Evolutionary conservation across 1,284 basidiomycete species (phyloP).

Genomic region (Earliella scabrosa): DNA sequence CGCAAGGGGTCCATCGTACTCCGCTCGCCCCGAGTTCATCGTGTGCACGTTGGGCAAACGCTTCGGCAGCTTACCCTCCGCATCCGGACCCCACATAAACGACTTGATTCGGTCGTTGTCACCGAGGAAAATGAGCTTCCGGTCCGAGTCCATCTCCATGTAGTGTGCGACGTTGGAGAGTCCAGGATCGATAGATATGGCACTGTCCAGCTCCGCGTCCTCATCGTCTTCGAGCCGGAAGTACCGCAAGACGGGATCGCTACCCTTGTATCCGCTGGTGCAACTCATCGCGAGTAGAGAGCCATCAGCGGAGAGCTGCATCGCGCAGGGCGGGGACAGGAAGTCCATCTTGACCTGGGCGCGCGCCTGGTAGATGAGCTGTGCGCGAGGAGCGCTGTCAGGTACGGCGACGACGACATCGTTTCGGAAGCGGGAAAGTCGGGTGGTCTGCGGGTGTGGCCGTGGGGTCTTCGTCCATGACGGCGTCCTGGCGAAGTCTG

Average conservation of each 20-base stretch:
- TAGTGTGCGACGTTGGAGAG: conserved; percentile 8
- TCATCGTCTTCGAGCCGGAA: conserved; percentile 30
- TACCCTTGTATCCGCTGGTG: conserved; percentile 39
- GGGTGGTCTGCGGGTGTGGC: conserved; percentile 36
- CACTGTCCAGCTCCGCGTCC: neutral
- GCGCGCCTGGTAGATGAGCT: conserved; percentile 40
- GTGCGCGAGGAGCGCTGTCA: conserved; percentile 29
- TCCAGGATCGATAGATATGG: conserved; percentile 5
- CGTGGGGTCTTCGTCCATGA: conserved; percentile 24
- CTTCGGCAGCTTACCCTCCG: neutral
- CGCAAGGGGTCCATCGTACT: conserved; percentile 34
- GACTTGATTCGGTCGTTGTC: conserved; percentile 34
- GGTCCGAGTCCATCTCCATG: conserved; percentile 15
- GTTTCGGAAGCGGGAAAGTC: conserved; percentile 40
- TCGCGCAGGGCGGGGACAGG: neutral
- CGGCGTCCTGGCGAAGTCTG: neutral
- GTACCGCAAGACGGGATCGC: conserved; percentile 34
- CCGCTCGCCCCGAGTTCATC: conserved; percentile 30
- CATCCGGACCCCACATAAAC: conserved; percentile 16
- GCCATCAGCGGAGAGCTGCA: conserved; percentile 31
- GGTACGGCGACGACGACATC: conserved; percentile 23
- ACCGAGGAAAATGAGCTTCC: conserved; percentile 30
- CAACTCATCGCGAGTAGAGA: conserved; percentile 31
- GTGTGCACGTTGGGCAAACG: conserved; percentile 35
- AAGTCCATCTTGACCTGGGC: conserved; percentile 29